Evolutionary conservation across 106 monocot species (phyloP).

Genomic region (Dendrobium chrysotoxum): DNA sequence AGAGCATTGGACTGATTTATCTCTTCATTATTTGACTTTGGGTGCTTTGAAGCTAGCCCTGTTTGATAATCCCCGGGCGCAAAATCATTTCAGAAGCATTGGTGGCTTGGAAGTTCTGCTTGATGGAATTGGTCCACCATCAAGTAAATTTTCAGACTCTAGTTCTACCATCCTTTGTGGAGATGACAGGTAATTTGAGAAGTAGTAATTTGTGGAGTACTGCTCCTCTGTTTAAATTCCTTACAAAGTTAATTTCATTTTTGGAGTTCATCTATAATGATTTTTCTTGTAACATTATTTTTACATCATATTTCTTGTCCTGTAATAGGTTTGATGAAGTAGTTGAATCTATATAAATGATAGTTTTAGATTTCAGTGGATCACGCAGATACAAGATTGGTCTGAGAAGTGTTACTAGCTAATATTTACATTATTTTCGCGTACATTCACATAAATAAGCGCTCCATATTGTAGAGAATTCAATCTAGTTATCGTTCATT

Average conservation of each 20-base stretch:
- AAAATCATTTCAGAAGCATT: slow-evolving; percentile 99
- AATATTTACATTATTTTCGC: background rate
- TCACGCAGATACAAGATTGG: background rate
- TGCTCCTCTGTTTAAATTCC: background rate
- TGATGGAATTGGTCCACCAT: slow-evolving; percentile 78
- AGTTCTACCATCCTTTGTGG: slow-evolving; percentile 34
- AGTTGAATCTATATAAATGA: background rate
- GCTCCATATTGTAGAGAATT: background rate
- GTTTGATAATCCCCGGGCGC: slow-evolving; percentile 69
- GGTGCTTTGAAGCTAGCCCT: slow-evolving; percentile 56
- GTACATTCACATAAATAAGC: background rate
- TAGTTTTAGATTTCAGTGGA: background rate
- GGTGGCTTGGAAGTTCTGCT: slow-evolving; percentile 94
- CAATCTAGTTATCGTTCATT: background rate
- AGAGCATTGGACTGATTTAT: slow-evolving; percentile 70
- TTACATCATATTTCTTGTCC: background rate
- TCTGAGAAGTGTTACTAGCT: background rate
- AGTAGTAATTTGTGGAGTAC: background rate
- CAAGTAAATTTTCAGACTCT: slow-evolving; percentile 62
- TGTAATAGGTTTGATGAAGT: background rate
- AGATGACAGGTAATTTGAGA: slow-evolving; percentile 46
- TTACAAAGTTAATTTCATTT: background rate
- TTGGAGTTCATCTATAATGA: background rate
- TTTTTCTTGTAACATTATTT: background rate
- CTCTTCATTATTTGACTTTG: slow-evolving; percentile 76